A percentile compares a stretch with the other conserved stretches of the same genome.
Evolutionary conservation across 305 asterid species (phyloP).

Genomic region (Plantago rigida): DNA sequence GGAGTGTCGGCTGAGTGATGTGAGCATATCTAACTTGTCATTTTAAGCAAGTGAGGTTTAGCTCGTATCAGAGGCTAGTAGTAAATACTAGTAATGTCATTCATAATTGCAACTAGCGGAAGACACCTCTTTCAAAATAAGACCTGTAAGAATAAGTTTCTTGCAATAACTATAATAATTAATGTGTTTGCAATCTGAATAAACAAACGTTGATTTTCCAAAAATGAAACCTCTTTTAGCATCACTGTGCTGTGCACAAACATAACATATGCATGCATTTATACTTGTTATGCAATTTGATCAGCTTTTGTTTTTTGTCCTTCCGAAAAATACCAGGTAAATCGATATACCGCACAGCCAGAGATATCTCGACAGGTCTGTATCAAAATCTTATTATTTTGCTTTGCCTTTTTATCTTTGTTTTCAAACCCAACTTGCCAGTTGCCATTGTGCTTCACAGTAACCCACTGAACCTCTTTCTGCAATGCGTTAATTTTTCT

Average conservation of each 20-base stretch:
- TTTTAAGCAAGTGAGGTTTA: conserved; percentile 5
- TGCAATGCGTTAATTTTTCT: background rate
- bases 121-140: background rate
- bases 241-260: conserved; percentile 1
- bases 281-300: conserved; percentile 20
- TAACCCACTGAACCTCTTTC: conserved; percentile 7
- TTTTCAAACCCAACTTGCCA: conserved; percentile 17
- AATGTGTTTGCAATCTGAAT: conserved; percentile 6
- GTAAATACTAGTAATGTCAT: conserved; percentile 4
- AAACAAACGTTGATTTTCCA: conserved; percentile 13
- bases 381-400: conserved; percentile 13
- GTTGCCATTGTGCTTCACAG: conserved; percentile 6
- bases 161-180: background rate
- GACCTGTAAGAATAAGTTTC: conserved; percentile 7
- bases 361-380: conserved; percentile 82
- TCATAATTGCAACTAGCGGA: background rate
- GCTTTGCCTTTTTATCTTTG: conserved; percentile 11
- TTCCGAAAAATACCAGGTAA: conserved; percentile 44
- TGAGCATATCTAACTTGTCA: conserved; percentile 7
- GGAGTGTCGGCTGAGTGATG: conserved; percentile 19
- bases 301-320: conserved; percentile 10
- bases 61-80: conserved; percentile 17
- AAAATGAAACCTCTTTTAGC: conserved; percentile 14
- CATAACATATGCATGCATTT: background rate
- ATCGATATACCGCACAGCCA: conserved; percentile 57